Conservation (phyloP, 257 asterid genomes). For the Rehmannia glutinosa region DNA sequence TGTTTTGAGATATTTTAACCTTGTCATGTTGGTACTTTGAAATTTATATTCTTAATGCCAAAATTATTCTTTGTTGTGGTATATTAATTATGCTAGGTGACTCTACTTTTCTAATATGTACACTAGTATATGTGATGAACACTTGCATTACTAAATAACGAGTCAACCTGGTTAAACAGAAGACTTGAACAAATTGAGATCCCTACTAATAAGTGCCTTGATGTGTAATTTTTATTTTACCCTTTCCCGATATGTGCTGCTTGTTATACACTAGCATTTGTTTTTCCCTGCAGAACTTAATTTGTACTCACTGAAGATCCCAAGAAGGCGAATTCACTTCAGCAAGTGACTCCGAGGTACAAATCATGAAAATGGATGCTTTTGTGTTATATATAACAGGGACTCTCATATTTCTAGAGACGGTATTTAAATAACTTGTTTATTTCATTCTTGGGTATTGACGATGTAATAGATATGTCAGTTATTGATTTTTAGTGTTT, state of each 20-base stretch:
- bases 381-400: background rate
- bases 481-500: too few relatives aligned
- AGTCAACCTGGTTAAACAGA: background rate
- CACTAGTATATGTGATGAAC: background rate
- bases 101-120: too few relatives aligned
- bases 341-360: constrained; percentile 21
- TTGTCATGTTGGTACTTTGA: too few relatives aligned
- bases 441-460: too few relatives aligned
- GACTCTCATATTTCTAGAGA: background rate
- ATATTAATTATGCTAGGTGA: too few relatives aligned
- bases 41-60: too few relatives aligned
- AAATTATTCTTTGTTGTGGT: background rate
- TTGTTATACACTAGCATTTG: constrained; percentile 3
- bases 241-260: background rate
- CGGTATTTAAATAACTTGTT: constrained; percentile 3
- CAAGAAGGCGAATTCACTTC: constrained; percentile 37
- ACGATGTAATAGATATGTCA: too few relatives aligned
- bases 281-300: constrained; percentile 30
- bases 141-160: background rate
- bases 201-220: background rate
- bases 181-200: background rate
- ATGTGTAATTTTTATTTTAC: background rate
- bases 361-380: too few relatives aligned
- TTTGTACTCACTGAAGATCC: constrained; percentile 28
- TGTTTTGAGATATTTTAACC: too few relatives aligned